Percentiles rank a stretch among this genome's conserved stretches.
These are phyloP conservation scores for Ascochyta viciae-villosae DNA, from an alignment of 2,329 filamentous ascomycete species.

Conservation along the genomic window DNA sequence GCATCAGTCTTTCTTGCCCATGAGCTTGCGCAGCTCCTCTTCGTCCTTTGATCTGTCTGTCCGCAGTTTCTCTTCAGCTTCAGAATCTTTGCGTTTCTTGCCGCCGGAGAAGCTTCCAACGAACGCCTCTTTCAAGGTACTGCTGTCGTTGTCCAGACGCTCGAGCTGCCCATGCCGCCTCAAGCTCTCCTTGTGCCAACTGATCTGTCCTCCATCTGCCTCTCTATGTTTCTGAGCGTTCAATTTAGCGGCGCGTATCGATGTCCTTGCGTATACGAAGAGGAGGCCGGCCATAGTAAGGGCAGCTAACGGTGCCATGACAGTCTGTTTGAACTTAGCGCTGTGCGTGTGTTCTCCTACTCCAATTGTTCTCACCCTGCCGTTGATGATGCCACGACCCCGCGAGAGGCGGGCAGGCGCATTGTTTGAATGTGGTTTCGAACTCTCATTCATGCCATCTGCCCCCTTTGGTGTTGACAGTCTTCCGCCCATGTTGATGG, in stretches of 20 bases:
- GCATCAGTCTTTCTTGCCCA: constrained; percentile 41
- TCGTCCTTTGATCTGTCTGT: constrained; percentile 47
- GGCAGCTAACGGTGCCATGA: constrained; percentile 68
- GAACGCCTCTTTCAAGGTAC: constrained; percentile 43
- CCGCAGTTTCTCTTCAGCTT: constrained; percentile 34
- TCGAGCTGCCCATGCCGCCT: constrained; percentile 60
- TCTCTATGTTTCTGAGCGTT: constrained; percentile 68
- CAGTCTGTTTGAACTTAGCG: constrained; percentile 48
- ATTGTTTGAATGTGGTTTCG: constrained; percentile 45
- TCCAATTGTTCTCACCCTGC: constrained; percentile 29
- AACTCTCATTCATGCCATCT: constrained; percentile 53
- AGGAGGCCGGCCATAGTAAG: constrained; percentile 67
- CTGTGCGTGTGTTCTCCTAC: background rate
- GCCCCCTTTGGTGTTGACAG: constrained; percentile 54
- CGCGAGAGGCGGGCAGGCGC: constrained; percentile 39
- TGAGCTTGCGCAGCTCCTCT: constrained; percentile 47
- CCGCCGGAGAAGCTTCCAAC: constrained; percentile 40
- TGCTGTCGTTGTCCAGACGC: constrained; percentile 49
- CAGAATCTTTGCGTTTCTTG: constrained; percentile 36
- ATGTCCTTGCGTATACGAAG: constrained; percentile 68
- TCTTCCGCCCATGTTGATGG: constrained; percentile 53
- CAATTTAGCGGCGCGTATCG: constrained; percentile 70
- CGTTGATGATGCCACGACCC: constrained; percentile 45
- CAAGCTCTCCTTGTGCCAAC: constrained; percentile 62
- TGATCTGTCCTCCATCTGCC: constrained; percentile 63